Evolutionary conservation across 306 rosid species (phyloP).

Genomic region (Hippophae tibetana): DNA sequence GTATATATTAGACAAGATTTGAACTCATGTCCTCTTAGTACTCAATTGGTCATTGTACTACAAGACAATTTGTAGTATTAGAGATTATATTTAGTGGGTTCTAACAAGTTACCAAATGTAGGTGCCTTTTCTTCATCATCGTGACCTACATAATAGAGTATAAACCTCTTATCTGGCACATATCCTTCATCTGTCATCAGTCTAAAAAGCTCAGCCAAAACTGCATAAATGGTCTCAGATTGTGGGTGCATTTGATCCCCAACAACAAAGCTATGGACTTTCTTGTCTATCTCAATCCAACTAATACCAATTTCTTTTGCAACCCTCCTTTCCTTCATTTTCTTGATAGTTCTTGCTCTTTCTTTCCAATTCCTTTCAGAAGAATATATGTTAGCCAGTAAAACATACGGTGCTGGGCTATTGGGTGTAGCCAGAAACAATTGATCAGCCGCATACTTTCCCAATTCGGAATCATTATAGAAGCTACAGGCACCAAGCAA

Average conservation of each 20-base stretch:
- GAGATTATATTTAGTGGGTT: neutral
- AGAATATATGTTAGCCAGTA: slow-evolving; percentile 84
- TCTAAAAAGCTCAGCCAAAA: slow-evolving; percentile 38
- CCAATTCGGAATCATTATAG: slow-evolving; percentile 57
- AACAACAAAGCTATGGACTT: slow-evolving; percentile 68
- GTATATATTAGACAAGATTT: no score
- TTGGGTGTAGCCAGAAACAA: slow-evolving; percentile 46
- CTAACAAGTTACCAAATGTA: neutral
- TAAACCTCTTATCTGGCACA: slow-evolving; percentile 55
- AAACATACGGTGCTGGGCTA: slow-evolving; percentile 55
- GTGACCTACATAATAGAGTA: slow-evolving; percentile 43
- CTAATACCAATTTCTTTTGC: slow-evolving; percentile 73
- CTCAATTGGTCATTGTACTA: no score
- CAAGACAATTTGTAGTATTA: no score
- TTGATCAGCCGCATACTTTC: slow-evolving; percentile 64
- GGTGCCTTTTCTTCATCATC: slow-evolving; percentile 18
- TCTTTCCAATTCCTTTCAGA: slow-evolving; percentile 78
- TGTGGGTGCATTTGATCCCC: slow-evolving; percentile 64
- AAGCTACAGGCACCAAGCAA: slow-evolving; percentile 85
- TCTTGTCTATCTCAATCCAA: slow-evolving; percentile 71
- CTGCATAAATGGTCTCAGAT: slow-evolving; percentile 43
- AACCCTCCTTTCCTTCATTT: slow-evolving; percentile 63
- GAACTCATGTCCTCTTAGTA: no score
- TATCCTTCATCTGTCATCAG: slow-evolving; percentile 74
- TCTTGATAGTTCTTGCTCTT: slow-evolving; percentile 66